Base-by-base conservation (phyloP, 176 grass and related monocot species). In the Phragmites australis region DNA sequence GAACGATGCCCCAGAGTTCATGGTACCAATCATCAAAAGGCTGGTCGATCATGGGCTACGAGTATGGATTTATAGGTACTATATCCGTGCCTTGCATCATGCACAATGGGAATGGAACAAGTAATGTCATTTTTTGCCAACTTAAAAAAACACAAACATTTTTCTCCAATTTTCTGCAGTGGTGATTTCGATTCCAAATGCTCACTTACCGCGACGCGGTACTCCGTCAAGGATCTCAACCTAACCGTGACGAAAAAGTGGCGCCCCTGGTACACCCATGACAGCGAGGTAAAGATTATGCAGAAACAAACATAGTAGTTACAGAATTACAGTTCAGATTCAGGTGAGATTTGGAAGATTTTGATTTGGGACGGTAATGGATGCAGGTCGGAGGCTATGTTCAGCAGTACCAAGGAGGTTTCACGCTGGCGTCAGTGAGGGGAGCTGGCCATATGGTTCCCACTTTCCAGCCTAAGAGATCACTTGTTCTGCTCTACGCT, bases 191-290 rank as follows among this genome's bases (percentile, higher is more conserved):
- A 91, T 64, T 65, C 58, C 0, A 7, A 68, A 16, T 87, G 84
- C 44, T 31, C 91, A 7, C 40, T 90, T 18, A 65, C 75, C 0
- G 70, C 85, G 0, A 94, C 85, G 2, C 80, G 81, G 9, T 37
- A 84, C 48, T 87, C 88, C 4, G 11, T 86, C 14, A 42, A 77
- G 8, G 65, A 85, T 13, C 83, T 90, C 14, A 19, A 75, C 30
- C 52, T 93, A 7, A 14, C 37, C 1, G 5, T 90, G 32, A 75
- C 32, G 21, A 37, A 65, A 1, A 9, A 63, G 23, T 93, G 88
- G 91, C 68, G 46, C 8, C 88, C 91, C 1, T 93, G 91, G 91
- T 87, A 81, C 13, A 74, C 84, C 8, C 62, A 64, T 30, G 56
- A 78, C 13, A 67, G 27, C 17, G 74, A 87, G 77, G 81, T 85